Base-by-base conservation (phyloP, 192 early-diverging fungal genomes). In the Coemansia sp. region DNA sequence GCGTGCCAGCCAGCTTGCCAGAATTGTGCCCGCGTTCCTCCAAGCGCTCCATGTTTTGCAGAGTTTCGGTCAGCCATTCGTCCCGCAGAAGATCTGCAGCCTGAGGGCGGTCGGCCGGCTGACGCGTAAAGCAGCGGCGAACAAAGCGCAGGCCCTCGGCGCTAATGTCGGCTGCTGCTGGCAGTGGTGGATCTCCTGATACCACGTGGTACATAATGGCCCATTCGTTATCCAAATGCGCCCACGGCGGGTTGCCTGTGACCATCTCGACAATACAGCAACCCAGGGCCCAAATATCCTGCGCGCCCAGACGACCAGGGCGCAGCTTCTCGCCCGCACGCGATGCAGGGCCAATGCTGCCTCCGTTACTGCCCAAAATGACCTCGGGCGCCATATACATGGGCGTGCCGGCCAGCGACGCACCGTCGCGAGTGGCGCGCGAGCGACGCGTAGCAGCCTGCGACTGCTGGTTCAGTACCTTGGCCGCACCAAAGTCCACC, bases 201-300 rank as follows among this genome's bases (percentile, higher is more conserved):
- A 89, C 89, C 7, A 93, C 91, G 63, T 94, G 91, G 65, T 90
- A 96, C 92, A 96, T 96, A 29, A 96, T 88, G 1, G 94, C 90
- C 92, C 92, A 96, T 75, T 96, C 91, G 63, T 96, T 96, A 61
- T 96, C 94, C 26, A 96, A 57, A 52, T 89, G 87, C 16, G 89
- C 82, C 94, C 94, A 96, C 2, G 94, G 93, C 54, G 87, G 87
- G 32, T 84, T 74, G n/a, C 94, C 94, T 0, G 93, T 94, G 2
- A 92, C 82, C 92, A 97, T 93, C 68, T 95, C 93, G 32, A 94
- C 76, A 13, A 97, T 82, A 65, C 92, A 94, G 65, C 94, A 97
- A 12, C 92, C 94, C 49, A 95, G 67, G 6, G 91, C 88, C 93
- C 93, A 97, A 26, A 97, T 93, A 64, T 97, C 94, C 85, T 92